Conservation (phyloP, 495 filamentous ascomycete species). For the Hamigera avellanea region DNA sequence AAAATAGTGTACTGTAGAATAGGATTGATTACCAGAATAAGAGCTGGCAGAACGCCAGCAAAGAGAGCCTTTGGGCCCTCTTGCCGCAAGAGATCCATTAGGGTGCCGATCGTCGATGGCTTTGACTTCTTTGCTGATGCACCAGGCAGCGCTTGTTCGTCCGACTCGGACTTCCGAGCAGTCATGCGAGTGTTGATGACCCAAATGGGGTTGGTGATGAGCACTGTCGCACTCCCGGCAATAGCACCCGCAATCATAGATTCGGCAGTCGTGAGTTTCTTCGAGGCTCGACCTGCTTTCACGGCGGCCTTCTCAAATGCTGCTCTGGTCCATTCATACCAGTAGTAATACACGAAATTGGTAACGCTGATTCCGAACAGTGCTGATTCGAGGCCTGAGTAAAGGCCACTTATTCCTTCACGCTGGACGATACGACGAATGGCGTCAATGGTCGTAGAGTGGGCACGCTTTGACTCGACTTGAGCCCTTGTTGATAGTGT, state of each 20-base stretch:
- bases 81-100: conserved; percentile 60
- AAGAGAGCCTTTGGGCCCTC: conserved; percentile 82
- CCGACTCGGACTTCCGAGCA: conserved; percentile 54
- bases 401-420: conserved; percentile 80
- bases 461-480: conserved; percentile 88
- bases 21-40: conserved; percentile 92
- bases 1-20: conserved; percentile 99
- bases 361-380: conserved; percentile 97
- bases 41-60: conserved; percentile 80
- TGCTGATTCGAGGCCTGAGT: conserved; percentile 78
- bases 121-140: conserved; percentile 30
- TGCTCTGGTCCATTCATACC: conserved; percentile 94
- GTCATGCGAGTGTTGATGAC: conserved; percentile 98
- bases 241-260: conserved; percentile 92
- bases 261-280: conserved; percentile 80
- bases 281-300: conserved; percentile 61
- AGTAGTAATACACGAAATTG: conserved; percentile 99
- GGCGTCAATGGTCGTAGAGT: conserved; percentile 69
- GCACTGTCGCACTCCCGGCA: conserved; percentile 84
- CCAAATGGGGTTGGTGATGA: conserved; percentile 98
- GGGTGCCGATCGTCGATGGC: conserved; percentile 65
- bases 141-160: conserved; percentile 42
- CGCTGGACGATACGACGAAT: conserved; percentile 79
- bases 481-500: conserved; percentile 96
- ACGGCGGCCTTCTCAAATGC: conserved; percentile 75